These are phyloP conservation scores for Dothideomycetes sp. DNA, from an alignment of 2,329 filamentous ascomycete species.

Conservation along the genomic window DNA sequence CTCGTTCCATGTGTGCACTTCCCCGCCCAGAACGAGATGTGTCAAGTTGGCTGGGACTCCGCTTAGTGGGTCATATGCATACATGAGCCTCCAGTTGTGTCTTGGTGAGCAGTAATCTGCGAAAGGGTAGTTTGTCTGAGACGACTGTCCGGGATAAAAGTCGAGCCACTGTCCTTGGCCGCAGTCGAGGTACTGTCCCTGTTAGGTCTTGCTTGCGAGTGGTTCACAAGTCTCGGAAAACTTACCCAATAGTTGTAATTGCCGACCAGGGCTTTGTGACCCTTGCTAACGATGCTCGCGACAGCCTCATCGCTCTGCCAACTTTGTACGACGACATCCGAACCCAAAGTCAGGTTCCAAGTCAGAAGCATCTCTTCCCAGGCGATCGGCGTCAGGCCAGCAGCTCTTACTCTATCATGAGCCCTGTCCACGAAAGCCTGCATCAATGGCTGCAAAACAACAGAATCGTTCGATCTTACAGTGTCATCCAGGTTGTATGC, in stretches of 20 bases:
- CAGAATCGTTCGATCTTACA: constrained; percentile 55
- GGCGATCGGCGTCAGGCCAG: constrained; percentile 63
- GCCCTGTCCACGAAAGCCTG: constrained; percentile 67
- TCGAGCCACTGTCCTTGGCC: constrained; percentile 72
- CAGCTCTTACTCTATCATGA: constrained; percentile 54
- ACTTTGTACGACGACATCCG: constrained; percentile 66
- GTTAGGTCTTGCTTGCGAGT: neutral
- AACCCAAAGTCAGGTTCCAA: constrained; percentile 66
- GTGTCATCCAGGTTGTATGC: constrained; percentile 65
- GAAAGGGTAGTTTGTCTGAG: constrained; percentile 56
- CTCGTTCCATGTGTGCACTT: constrained; percentile 74
- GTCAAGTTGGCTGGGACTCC: constrained; percentile 53
- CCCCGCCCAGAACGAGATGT: constrained; percentile 67
- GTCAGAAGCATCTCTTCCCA: constrained; percentile 81
- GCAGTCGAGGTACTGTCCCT: constrained; percentile 65
- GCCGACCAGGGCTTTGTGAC: constrained; percentile 64
- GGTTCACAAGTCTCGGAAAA: constrained; percentile 11
- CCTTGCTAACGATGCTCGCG: constrained; percentile 49
- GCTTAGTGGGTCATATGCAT: constrained; percentile 65
- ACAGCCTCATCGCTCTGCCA: constrained; percentile 63
- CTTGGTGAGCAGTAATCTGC: constrained; percentile 70
- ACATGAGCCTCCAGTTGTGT: constrained; percentile 75
- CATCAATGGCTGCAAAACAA: constrained; percentile 63
- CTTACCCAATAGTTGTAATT: constrained; percentile 70
- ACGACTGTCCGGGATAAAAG: constrained; percentile 50